Conservation (phyloP, 2,329 filamentous ascomycete genomes). For the Aspergillus felis region DNA sequence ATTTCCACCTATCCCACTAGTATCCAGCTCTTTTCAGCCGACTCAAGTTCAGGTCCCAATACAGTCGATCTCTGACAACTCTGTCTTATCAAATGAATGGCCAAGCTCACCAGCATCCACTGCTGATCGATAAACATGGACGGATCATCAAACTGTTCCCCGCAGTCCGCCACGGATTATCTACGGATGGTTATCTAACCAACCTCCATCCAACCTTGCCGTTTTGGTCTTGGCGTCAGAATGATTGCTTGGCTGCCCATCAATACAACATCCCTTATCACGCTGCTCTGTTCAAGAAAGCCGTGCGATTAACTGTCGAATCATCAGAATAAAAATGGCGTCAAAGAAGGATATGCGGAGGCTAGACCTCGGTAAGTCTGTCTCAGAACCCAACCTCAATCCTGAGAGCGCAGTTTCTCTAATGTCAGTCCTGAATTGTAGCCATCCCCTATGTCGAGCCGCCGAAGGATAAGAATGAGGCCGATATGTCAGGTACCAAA, state of each 20-base stretch:
- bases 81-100: too few relatives aligned
- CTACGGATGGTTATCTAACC: background rate
- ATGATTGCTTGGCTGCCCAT: conserved; percentile 6
- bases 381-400: background rate
- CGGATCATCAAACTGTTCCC: too few relatives aligned
- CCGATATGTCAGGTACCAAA: conserved; percentile 66
- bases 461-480: conserved; percentile 56
- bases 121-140: too few relatives aligned
- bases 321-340: conserved; percentile 49
- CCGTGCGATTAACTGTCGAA: background rate
- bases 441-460: conserved; percentile 87
- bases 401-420: conserved; percentile 6
- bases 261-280: conserved; percentile 5
- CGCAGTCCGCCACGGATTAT: background rate
- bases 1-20: too few relatives aligned
- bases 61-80: too few relatives aligned
- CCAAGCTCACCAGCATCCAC: too few relatives aligned
- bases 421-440: conserved; percentile 37
- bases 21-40: too few relatives aligned
- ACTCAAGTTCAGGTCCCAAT: too few relatives aligned
- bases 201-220: conserved; percentile 7
- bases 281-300: background rate
- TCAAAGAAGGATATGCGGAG: conserved; percentile 73
- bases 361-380: conserved; percentile 64
- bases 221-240: conserved; percentile 20